These are phyloP conservation scores for Retiboletus flavoniger DNA, from an alignment of 1,284 basidiomycete genomes.

Conservation along the genomic window DNA sequence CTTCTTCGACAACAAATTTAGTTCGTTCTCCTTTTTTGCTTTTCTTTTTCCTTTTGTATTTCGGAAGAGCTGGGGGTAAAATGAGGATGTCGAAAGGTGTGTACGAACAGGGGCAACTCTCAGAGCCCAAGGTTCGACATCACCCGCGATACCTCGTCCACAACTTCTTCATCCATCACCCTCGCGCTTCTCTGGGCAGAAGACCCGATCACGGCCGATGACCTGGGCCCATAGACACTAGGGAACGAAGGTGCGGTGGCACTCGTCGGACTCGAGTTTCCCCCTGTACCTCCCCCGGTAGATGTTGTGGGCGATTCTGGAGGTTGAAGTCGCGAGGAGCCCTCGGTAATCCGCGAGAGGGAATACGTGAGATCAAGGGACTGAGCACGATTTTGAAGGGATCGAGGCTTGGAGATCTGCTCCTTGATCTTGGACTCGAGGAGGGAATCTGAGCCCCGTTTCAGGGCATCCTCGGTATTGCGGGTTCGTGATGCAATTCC, in stretches of 20 bases:
- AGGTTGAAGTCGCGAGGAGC: slow-evolving; percentile 55
- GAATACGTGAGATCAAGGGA: slow-evolving; percentile 79
- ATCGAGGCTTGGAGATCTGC: slow-evolving; percentile 69
- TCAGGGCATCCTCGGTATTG: slow-evolving; percentile 70
- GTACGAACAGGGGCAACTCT: slow-evolving; percentile 27
- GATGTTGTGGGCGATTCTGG: slow-evolving; percentile 78
- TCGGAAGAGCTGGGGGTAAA: slow-evolving; percentile 11
- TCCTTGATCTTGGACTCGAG: slow-evolving; percentile 86
- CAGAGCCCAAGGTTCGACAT: slow-evolving; percentile 76
- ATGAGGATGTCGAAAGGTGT: slow-evolving; percentile 6
- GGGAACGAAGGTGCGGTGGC: slow-evolving; percentile 77
- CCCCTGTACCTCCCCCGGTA: slow-evolving; percentile 61
- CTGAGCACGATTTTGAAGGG: slow-evolving; percentile 75
- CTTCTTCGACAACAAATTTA: slow-evolving; percentile 12
- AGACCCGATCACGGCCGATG: slow-evolving; percentile 48
- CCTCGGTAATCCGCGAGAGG: slow-evolving; percentile 71
- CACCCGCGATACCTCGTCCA: slow-evolving; percentile 73
- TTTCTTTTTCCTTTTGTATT: slow-evolving; percentile 6
- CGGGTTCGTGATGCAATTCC: slow-evolving; percentile 63
- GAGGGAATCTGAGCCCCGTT: slow-evolving; percentile 84
- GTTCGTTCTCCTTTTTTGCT: slow-evolving; percentile 4
- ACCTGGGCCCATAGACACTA: slow-evolving; percentile 71
- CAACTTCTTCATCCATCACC: slow-evolving; percentile 57
- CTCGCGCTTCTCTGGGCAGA: slow-evolving; percentile 47
- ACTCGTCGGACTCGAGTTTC: slow-evolving; percentile 71